These are phyloP conservation scores for Thalia dealbata DNA, from an alignment of 176 grass and related monocot genomes.

Conservation along the genomic window DNA sequence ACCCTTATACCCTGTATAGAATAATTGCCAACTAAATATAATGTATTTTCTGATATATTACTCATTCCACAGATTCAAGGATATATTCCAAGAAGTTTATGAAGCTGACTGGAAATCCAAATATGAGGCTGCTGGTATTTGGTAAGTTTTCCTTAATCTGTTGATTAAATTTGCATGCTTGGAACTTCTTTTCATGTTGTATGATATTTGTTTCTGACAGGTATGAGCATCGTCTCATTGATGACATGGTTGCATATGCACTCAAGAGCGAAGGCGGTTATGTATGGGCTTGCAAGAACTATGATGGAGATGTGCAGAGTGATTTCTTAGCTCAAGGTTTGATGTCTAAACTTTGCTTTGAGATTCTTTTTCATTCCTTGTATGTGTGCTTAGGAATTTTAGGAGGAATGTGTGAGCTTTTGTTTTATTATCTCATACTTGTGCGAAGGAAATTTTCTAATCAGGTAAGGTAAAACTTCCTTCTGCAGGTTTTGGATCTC, in stretches of 20 bases:
- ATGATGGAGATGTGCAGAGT: conserved; percentile 92
- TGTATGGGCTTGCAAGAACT: conserved; percentile 99
- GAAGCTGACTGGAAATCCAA: conserved; percentile 68
- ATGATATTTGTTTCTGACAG: conserved; percentile 23
- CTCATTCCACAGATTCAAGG: conserved; percentile 60
- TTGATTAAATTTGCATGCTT: background rate
- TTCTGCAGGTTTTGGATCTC: conserved; percentile 63
- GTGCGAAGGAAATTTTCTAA: conserved; percentile 4
- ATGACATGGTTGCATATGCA: conserved; percentile 98
- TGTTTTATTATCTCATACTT: conserved; percentile 4
- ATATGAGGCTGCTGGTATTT: conserved; percentile 78
- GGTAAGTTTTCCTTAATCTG: conserved; percentile 30
- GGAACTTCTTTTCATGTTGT: background rate
- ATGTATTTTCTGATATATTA: background rate
- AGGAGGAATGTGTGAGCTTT: background rate
- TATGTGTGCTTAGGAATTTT: background rate
- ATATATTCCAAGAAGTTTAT: conserved; percentile 92
- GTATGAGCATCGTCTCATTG: conserved; percentile 95
- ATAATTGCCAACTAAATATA: too few relatives aligned
- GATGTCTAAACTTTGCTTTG: background rate
- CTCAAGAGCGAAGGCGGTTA: conserved; percentile 93
- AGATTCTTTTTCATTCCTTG: background rate
- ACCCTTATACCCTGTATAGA: too few relatives aligned
- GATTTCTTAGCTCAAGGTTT: conserved; percentile 88
- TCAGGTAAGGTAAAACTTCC: background rate